Percentiles rank a stretch among this genome's conserved stretches.
Evolutionary conservation across 1,139 yeast genomes (phyloP).

Genomic region (Hanseniaspora sp.): DNA sequence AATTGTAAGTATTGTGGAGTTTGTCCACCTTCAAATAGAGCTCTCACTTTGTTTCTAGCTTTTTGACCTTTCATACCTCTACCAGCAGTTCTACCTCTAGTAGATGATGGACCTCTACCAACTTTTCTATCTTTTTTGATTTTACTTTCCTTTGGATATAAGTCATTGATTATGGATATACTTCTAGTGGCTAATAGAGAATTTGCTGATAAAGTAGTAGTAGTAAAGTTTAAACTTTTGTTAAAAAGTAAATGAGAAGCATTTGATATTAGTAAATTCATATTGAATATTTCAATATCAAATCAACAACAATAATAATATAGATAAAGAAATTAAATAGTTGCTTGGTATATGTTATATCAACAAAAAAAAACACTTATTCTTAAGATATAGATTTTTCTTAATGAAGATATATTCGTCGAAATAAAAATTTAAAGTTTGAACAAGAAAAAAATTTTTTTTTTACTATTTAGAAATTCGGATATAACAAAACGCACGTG

Average conservation of each 20-base stretch:
- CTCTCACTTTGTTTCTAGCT: slow-evolving; percentile 81
- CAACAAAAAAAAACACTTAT: no score
- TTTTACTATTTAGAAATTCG: no score
- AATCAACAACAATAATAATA: no score
- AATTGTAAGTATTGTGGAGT: slow-evolving; percentile 82
- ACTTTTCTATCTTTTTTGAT: slow-evolving; percentile 42
- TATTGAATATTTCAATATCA: not conserved
- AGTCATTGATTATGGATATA: not conserved
- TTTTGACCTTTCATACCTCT: slow-evolving; percentile 99
- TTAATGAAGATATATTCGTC: no score
- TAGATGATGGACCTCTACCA: slow-evolving; percentile 96
- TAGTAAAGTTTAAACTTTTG: not conserved
- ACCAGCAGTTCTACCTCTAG: slow-evolving; percentile 86
- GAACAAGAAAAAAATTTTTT: no score
- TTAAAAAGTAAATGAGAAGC: not conserved
- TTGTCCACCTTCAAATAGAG: slow-evolving; percentile 98
- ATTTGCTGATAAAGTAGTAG: not conserved
- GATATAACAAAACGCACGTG: no score
- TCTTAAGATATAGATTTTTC: no score
- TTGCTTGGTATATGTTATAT: no score
- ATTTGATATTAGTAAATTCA: not conserved
- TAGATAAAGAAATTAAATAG: no score
- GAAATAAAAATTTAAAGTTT: no score
- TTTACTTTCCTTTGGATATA: not conserved
- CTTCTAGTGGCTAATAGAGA: not conserved